These are phyloP conservation scores for Phytophthora litchii DNA, from an alignment of 352 stramenopile genomes.

Conservation along the genomic window DNA sequence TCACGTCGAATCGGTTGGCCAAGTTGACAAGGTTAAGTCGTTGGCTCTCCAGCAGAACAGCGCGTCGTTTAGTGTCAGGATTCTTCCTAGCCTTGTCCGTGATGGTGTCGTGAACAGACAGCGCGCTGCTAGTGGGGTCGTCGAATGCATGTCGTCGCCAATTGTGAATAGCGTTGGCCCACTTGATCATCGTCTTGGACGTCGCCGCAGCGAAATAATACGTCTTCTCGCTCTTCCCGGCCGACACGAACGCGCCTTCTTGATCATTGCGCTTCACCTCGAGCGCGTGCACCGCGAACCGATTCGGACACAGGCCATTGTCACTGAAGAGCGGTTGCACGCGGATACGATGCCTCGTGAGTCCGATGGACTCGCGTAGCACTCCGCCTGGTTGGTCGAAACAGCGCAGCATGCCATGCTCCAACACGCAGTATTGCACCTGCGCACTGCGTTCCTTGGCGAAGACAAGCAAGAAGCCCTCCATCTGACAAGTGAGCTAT, in stretches of 20 bases:
- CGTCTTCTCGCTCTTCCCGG: constrained; percentile 39
- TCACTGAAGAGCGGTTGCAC: constrained; percentile 50
- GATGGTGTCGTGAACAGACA: constrained; percentile 37
- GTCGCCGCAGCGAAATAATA: constrained; percentile 60
- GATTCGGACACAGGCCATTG: constrained; percentile 66
- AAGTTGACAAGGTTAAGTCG: constrained; percentile 33
- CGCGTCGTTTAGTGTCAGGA: constrained; percentile 17
- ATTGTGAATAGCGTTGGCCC: constrained; percentile 75
- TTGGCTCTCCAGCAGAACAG: constrained; percentile 32
- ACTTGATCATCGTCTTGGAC: constrained; percentile 62
- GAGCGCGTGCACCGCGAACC: constrained; percentile 58
- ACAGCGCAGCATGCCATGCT: constrained; percentile 65
- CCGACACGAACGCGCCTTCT: constrained; percentile 44
- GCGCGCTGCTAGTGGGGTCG: constrained; percentile 43
- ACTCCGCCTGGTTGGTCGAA: constrained; percentile 47
- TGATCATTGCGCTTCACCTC: constrained; percentile 63
- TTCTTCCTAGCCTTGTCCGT: constrained; percentile 25
- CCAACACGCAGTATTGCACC: constrained; percentile 74
- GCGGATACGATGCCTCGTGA: constrained; percentile 71
- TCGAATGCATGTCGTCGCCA: constrained; percentile 73
- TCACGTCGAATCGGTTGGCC: constrained; percentile 59
- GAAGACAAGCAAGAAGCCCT: constrained; percentile 77
- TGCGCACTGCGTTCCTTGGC: constrained; percentile 42
- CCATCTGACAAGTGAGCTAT: constrained; percentile 47
- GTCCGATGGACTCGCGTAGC: constrained; percentile 46